Conservation (phyloP, 768 basidiomycete species). For the Lactifluus rugatus region DNA sequence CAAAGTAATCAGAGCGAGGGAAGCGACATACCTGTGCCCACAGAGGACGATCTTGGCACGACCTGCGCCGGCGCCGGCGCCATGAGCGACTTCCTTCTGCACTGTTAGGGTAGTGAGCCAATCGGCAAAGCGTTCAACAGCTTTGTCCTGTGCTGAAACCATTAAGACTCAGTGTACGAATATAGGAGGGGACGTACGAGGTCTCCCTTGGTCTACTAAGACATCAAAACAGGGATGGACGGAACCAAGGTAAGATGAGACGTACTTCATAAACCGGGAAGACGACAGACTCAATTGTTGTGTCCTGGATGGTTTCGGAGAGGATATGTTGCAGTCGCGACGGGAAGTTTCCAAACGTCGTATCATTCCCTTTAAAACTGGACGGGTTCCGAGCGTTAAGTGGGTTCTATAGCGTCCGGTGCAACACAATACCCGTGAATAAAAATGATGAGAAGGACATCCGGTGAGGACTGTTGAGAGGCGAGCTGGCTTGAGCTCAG, state of each 20-base stretch:
- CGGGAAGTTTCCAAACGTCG: slow-evolving; percentile 73
- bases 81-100: slow-evolving; percentile 70
- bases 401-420: slow-evolving; percentile 18
- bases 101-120: slow-evolving; percentile 88
- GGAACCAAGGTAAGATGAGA: not conserved
- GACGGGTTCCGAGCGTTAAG: not conserved
- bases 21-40: slow-evolving; percentile 62
- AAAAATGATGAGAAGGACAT: slow-evolving; percentile 60
- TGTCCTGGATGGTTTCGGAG: slow-evolving; percentile 47
- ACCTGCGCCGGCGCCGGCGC: slow-evolving; percentile 63
- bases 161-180: not conserved
- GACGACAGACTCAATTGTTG: slow-evolving; percentile 60
- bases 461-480: slow-evolving; percentile 23
- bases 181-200: slow-evolving; percentile 42
- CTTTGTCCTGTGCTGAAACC: slow-evolving; percentile 24
- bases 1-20: not conserved
- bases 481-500: not conserved
- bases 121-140: slow-evolving; percentile 79
- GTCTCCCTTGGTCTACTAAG: slow-evolving; percentile 73
- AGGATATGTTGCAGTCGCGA: slow-evolving; percentile 69
- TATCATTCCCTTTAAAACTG: slow-evolving; percentile 53
- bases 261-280: slow-evolving; percentile 86
- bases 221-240: not conserved
- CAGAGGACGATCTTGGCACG: slow-evolving; percentile 74
- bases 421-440: slow-evolving; percentile 55